These are phyloP conservation scores for Pleurostoma richardsiae DNA, from an alignment of 2,329 filamentous ascomycete species.

Conservation along the genomic window DNA sequence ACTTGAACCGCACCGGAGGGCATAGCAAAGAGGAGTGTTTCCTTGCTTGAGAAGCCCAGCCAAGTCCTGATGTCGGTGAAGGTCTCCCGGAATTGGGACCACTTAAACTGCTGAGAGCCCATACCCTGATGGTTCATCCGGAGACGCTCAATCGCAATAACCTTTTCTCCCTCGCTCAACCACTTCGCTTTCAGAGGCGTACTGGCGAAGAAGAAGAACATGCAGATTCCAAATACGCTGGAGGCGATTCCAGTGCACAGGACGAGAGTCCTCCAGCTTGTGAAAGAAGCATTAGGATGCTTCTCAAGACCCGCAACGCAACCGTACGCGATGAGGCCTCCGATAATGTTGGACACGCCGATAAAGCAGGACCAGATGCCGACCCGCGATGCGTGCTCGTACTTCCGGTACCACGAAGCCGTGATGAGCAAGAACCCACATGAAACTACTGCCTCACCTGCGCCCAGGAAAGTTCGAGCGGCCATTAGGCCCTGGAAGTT, in stretches of 20 bases:
- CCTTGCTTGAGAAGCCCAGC: conserved; percentile 23
- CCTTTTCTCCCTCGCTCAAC: no score
- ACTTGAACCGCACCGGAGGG: conserved; percentile 13
- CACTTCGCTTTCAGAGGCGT: no score
- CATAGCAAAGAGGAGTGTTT: conserved; percentile 14
- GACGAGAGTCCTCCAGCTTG: neutral
- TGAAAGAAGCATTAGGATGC: no score
- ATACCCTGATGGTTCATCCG: conserved; percentile 30
- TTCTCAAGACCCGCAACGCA: neutral
- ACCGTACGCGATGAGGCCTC: conserved; percentile 2
- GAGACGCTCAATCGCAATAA: no score
- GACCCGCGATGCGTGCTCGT: neutral
- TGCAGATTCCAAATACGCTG: conserved; percentile 32
- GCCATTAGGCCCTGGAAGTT: conserved; percentile 20
- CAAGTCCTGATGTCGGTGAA: conserved; percentile 46
- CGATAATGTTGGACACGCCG: conserved; percentile 1
- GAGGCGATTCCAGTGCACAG: neutral
- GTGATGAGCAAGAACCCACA: conserved; percentile 21
- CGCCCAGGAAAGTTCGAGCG: conserved; percentile 25
- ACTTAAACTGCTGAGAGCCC: conserved; percentile 41
- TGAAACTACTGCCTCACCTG: conserved; percentile 21
- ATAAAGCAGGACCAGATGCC: neutral
- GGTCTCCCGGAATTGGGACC: conserved; percentile 38
- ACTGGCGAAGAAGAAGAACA: conserved; percentile 46
- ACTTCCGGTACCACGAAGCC: conserved; percentile 1